Evolutionary conservation across 176 grass and related monocot genomes (phyloP).

Genomic region (Rhynchospora pubera): DNA sequence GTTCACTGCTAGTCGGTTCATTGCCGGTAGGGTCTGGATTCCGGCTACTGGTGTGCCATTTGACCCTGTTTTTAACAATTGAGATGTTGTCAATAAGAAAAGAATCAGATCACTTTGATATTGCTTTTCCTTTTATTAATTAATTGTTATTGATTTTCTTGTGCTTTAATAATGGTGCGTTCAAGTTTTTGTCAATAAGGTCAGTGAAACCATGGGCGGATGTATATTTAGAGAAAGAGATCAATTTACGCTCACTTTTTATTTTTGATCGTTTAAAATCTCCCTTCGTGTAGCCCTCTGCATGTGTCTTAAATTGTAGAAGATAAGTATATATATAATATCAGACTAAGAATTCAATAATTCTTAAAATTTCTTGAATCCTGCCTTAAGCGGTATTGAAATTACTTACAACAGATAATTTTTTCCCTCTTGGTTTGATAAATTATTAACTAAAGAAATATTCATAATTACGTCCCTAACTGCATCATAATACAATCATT

Average conservation of each 20-base stretch:
- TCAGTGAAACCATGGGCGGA: neutral
- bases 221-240: neutral
- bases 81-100: neutral
- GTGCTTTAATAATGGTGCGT: neutral
- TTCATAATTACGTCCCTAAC: neutral
- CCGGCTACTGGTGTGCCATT: constrained; percentile 37
- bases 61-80: constrained; percentile 8
- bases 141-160: constrained; percentile 19
- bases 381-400: neutral
- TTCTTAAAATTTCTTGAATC: neutral
- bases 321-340: too few relatives aligned
- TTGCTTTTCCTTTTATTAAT: neutral
- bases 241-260: neutral
- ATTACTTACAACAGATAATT: neutral
- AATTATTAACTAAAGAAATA: neutral
- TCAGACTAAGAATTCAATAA: neutral
- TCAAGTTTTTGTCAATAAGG: neutral
- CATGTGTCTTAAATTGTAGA: too few relatives aligned
- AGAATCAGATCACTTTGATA: neutral
- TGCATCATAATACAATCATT: neutral
- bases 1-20: constrained; percentile 32
- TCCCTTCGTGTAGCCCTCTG: neutral
- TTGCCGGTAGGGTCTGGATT: constrained; percentile 39
- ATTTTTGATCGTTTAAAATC: neutral
- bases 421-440: neutral